These are phyloP conservation scores for Primulina huaijiensis DNA, from an alignment of 257 asterid species.

Conservation along the genomic window DNA sequence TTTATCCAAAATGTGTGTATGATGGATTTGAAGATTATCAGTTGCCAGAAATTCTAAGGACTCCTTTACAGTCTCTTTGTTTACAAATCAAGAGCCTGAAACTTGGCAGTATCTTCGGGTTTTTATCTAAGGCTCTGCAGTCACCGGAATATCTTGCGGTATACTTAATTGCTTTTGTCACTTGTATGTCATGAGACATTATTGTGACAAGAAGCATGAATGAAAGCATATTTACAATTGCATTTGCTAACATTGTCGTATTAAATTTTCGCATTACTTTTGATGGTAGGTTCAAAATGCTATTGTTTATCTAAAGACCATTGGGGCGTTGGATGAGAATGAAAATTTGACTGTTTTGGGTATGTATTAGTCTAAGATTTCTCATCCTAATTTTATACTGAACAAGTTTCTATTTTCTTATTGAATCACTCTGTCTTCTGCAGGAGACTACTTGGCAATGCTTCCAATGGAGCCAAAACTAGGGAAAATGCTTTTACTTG, in stretches of 20 bases:
- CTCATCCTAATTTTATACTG: conserved; percentile 24
- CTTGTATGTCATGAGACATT: background rate
- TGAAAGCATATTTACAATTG: conserved; percentile 12
- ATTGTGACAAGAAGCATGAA: conserved; percentile 15
- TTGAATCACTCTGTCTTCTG: conserved; percentile 29
- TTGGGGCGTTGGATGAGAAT: conserved; percentile 87
- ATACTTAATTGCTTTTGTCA: conserved; percentile 20
- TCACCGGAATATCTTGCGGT: conserved; percentile 93
- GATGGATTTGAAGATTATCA: conserved; percentile 85
- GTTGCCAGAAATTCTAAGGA: conserved; percentile 89
- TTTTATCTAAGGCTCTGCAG: conserved; percentile 81
- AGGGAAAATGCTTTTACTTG: conserved; percentile 94
- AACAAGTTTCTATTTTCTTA: conserved; percentile 25
- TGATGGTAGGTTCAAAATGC: conserved; percentile 82
- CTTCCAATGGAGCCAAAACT: conserved; percentile 98
- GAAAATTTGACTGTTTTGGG: conserved; percentile 87
- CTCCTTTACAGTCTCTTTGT: conserved; percentile 95
- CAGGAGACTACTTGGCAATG: conserved; percentile 86
- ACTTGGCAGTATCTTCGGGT: conserved; percentile 82
- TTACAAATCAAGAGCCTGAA: conserved; percentile 90
- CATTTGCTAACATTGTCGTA: conserved; percentile 6
- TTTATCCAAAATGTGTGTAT: conserved; percentile 78
- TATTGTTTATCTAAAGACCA: conserved; percentile 75
- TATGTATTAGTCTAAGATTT: conserved; percentile 29
- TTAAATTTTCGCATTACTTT: conserved; percentile 20